phyloP scores from a whole-genome alignment of 208 protist species.

The Trypanosoma scelopori region DNA sequence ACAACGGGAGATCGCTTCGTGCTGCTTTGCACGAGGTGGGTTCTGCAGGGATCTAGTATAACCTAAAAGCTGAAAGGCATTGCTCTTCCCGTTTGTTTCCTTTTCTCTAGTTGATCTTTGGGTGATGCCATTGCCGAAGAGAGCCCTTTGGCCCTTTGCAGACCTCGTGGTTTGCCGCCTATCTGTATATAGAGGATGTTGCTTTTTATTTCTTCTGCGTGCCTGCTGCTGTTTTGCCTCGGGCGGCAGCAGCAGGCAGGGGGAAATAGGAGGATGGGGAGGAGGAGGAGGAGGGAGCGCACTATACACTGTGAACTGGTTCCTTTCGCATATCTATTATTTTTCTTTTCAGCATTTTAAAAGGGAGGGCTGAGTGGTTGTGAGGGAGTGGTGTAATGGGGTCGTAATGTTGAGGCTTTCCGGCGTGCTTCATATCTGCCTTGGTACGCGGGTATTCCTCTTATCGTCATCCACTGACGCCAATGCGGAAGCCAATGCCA shows the following conservation, averaged over 20 bases:
- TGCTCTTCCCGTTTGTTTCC: too few relatives aligned
- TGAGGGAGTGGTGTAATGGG: conserved; percentile 1
- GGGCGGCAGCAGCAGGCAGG: too few relatives aligned
- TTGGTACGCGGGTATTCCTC: conserved; percentile 6
- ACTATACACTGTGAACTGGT: too few relatives aligned
- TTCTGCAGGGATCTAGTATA: too few relatives aligned
- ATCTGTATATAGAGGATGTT: not conserved
- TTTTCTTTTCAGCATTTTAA: not conserved
- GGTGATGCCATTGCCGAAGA: not conserved
- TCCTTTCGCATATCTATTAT: not conserved
- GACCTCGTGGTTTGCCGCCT: not conserved
- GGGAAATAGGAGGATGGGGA: too few relatives aligned
- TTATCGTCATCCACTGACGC: not conserved
- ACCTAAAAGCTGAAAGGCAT: too few relatives aligned
- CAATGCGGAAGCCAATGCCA: not conserved
- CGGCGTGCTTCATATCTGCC: conserved; percentile 1
- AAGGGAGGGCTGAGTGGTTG: not conserved
- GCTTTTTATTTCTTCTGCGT: too few relatives aligned
- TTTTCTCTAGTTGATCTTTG: conserved; percentile 8
- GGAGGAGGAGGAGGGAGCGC: too few relatives aligned
- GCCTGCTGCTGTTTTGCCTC: too few relatives aligned
- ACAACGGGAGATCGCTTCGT: not conserved
- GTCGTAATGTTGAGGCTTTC: conserved; percentile 9
- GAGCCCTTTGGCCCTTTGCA: not conserved
- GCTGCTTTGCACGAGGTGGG: not conserved